Evolutionary conservation across 2,329 filamentous ascomycete genomes (phyloP).

Genomic region (Lachnellula suecica): DNA sequence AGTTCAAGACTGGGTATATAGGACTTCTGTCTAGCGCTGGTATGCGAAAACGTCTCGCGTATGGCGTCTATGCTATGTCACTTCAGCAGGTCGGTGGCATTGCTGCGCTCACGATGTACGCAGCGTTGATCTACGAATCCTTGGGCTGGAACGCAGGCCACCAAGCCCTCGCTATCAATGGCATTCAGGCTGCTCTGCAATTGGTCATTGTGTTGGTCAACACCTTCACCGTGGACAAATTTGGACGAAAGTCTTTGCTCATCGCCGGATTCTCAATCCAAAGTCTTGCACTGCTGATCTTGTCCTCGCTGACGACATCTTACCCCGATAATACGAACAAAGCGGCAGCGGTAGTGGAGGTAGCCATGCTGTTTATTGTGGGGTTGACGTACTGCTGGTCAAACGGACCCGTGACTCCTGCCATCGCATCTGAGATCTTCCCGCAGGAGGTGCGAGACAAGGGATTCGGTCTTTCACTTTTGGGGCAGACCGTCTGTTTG

Average conservation of each 20-base stretch:
- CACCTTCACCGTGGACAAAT: slow-evolving; percentile 70
- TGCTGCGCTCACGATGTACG: slow-evolving; percentile 71
- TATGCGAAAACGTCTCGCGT: slow-evolving; percentile 62
- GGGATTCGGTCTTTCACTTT: slow-evolving; percentile 34
- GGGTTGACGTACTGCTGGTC: slow-evolving; percentile 42
- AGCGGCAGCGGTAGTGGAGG: slow-evolving; percentile 38
- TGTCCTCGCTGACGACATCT: slow-evolving; percentile 37
- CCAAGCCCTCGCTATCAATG: slow-evolving; percentile 69
- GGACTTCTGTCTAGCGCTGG: slow-evolving; percentile 70
- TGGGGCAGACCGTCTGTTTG: slow-evolving; percentile 39
- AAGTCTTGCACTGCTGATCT: slow-evolving; percentile 35
- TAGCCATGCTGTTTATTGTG: slow-evolving; percentile 43
- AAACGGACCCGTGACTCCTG: slow-evolving; percentile 39
- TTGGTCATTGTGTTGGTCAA: slow-evolving; percentile 63
- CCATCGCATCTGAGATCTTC: slow-evolving; percentile 39
- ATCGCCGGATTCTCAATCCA: slow-evolving; percentile 55
- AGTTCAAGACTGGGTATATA: slow-evolving; percentile 56
- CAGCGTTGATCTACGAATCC: slow-evolving; percentile 69
- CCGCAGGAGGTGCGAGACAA: slow-evolving; percentile 42
- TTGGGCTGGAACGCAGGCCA: slow-evolving; percentile 55
- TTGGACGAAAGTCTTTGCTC: slow-evolving; percentile 67
- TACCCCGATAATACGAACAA: slow-evolving; percentile 39
- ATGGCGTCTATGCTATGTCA: slow-evolving; percentile 66
- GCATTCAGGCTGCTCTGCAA: slow-evolving; percentile 67
- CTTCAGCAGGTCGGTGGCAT: slow-evolving; percentile 73